A percentile compares a stretch with the other conserved stretches of the same genome.
Evolutionary conservation across 2,329 filamentous ascomycete species (phyloP).

Genomic region (Fusarium acutatum): DNA sequence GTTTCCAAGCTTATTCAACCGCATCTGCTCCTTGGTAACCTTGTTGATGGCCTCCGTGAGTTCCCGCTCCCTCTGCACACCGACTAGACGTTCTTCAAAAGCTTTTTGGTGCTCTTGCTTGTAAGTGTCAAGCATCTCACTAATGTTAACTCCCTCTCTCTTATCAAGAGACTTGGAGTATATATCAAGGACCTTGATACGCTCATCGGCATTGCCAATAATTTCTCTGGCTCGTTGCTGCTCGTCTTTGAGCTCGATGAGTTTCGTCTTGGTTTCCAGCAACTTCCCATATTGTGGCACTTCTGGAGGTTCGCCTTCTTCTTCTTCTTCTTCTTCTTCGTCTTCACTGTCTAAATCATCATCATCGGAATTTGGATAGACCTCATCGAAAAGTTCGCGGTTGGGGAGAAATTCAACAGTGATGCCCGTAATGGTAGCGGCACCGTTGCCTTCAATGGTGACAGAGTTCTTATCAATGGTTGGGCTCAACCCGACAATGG

Average conservation of each 20-base stretch:
- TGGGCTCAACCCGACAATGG: conserved; percentile 63
- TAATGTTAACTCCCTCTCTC: conserved; percentile 48
- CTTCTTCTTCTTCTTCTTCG: conserved; percentile 38
- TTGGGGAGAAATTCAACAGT: conserved; percentile 66
- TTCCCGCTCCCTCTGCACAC: conserved; percentile 43
- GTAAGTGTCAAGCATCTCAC: conserved; percentile 52
- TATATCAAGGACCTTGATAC: conserved; percentile 52
- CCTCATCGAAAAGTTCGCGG: conserved; percentile 61
- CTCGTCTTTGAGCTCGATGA: conserved; percentile 43
- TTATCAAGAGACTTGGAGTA: conserved; percentile 50
- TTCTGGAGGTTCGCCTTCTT: conserved; percentile 38
- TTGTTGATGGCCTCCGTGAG: conserved; percentile 46
- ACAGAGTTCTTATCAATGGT: conserved; percentile 67
- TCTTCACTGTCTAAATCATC: conserved; percentile 44
- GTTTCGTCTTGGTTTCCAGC: conserved; percentile 41
- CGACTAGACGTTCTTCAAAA: conserved; percentile 52
- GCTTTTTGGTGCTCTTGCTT: conserved; percentile 52
- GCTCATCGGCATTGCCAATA: conserved; percentile 42
- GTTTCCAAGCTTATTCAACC: conserved; percentile 42
- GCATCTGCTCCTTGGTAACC: conserved; percentile 45
- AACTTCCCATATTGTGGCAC: conserved; percentile 16
- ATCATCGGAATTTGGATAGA: conserved; percentile 58
- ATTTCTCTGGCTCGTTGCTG: conserved; percentile 31
- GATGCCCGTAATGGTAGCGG: conserved; percentile 68
- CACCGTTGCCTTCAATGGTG: conserved; percentile 66